Evolutionary conservation across 768 basidiomycete species (phyloP), one percentile per base, ranked within the genome.

Genomic region (Solioccasus polychromus): DNA sequence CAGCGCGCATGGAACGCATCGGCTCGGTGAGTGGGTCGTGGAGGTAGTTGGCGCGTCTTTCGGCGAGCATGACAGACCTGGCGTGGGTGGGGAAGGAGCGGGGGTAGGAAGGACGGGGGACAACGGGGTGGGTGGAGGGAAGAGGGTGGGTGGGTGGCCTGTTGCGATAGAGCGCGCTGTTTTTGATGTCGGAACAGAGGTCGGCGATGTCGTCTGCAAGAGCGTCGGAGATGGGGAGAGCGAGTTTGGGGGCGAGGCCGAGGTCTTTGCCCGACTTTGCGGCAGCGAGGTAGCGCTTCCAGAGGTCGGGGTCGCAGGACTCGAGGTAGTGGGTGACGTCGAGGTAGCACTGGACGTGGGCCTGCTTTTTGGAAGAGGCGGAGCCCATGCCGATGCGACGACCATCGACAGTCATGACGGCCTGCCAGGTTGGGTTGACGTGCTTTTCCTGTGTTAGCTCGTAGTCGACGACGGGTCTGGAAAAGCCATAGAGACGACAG

Each of bases 281-380:
- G 10, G 82, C 82, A 44, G 71, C 65, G 7, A 78, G 57, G 61
- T 83, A 97, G 18, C 76, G 69, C 45, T 74, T 70, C 94, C 94
- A 97, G 20, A 97, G 74, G 1, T 74, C 75, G 0, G 77, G 72
- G 62, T 97, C 94, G 62, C 90, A 94, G 45, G 71, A 74, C 62
- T 94, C 87, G 47, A 97, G 78, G 63, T 96, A 95, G 42, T 82
- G 78, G 1, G 85, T 79, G 50, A 92, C 92, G 62, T 97, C 94
- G 37, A 96, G 77, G 63, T 87, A 95, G 61, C 86, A 90, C 50
- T 77, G 75, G 11, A 77, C 68, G 53, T 79, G 73, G 0, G 94
- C 85, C 5, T 57, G 60, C 67, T 92, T 93, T 70, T 95, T 96
- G 58, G 51, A 78, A 4, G 60, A 2, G 5, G 76, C 85, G 25